Conservation (phyloP, 2,329 filamentous ascomycete species). For the Blumeria hordei region DNA sequence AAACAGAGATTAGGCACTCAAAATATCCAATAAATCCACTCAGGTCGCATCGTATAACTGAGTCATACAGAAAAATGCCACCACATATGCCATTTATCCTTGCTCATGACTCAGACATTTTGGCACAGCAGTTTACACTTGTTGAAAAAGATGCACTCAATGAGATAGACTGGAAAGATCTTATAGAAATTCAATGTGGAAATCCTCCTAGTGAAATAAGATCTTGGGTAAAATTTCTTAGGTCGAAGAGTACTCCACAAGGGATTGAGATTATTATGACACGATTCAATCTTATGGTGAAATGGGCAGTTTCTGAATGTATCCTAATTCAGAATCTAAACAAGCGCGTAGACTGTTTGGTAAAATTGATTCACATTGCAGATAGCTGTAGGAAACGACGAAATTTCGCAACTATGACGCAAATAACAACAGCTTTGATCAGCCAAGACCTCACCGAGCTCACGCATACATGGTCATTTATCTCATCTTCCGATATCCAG, state of each 20-base stretch:
- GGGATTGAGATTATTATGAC: constrained; percentile 69
- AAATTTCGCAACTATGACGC: constrained; percentile 67
- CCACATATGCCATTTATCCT: constrained; percentile 55
- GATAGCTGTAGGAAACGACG: constrained; percentile 49
- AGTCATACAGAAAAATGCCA: constrained; percentile 13
- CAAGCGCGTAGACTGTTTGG: constrained; percentile 52
- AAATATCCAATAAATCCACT: constrained; percentile 8
- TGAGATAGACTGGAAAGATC: constrained; percentile 71
- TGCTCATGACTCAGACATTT: constrained; percentile 52
- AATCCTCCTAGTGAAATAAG: constrained; percentile 39
- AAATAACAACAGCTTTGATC: constrained; percentile 53
- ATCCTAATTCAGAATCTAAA: constrained; percentile 47
- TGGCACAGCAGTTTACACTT: constrained; percentile 64
- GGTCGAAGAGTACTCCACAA: constrained; percentile 39
- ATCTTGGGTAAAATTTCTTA: constrained; percentile 65
- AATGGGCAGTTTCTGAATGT: constrained; percentile 63
- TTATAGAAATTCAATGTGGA: constrained; percentile 67
- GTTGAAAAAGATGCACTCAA: constrained; percentile 71
- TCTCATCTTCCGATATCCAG: constrained; percentile 38
- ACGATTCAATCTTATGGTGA: constrained; percentile 71
- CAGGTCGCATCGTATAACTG: constrained; percentile 9
- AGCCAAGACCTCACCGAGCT: constrained; percentile 48
- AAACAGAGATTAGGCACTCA: constrained; percentile 4
- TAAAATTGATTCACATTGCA: constrained; percentile 66
- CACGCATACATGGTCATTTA: constrained; percentile 43